Percentiles rank a stretch among this genome's conserved stretches.
phyloP scores from a whole-genome alignment of 1,284 basidiomycete genomes.

The Rhodotorula sp. region DNA sequence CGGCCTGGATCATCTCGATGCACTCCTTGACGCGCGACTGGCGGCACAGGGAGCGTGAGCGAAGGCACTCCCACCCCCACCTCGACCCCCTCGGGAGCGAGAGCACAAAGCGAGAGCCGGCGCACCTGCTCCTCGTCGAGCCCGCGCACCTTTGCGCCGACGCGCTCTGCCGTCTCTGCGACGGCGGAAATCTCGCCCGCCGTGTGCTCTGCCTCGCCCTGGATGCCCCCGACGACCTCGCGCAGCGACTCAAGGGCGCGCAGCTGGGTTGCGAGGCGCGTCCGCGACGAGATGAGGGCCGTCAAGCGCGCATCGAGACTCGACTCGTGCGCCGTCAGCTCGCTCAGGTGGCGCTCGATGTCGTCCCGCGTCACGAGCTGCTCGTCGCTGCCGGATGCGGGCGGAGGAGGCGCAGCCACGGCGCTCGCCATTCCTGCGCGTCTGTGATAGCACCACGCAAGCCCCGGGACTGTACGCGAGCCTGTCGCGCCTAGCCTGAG shows the following conservation, averaged over 20 bases:
- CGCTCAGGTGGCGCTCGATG: conserved; percentile 24
- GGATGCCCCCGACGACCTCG: conserved; percentile 42
- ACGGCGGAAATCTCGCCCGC: conserved; percentile 37
- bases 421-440: no score
- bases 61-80: conserved; percentile 46
- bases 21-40: conserved; percentile 45
- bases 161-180: conserved; percentile 66
- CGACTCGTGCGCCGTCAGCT: conserved; percentile 32
- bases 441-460: no score
- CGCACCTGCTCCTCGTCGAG: conserved; percentile 82
- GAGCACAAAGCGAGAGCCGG: neutral
- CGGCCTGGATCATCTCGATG: conserved; percentile 48
- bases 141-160: conserved; percentile 80
- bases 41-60: conserved; percentile 53
- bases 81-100: neutral
- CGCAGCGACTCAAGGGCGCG: conserved; percentile 37
- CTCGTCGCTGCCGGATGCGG: conserved; percentile 8
- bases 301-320: conserved; percentile 37
- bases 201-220: conserved; percentile 42
- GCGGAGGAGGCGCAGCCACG: neutral
- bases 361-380: conserved; percentile 25
- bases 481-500: no score
- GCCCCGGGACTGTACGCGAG: no score
- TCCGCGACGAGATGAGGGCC: conserved; percentile 33
- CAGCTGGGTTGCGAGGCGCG: conserved; percentile 35